Conservation (phyloP, 2,329 filamentous ascomycete species). For the Fusarium citri region DNA sequence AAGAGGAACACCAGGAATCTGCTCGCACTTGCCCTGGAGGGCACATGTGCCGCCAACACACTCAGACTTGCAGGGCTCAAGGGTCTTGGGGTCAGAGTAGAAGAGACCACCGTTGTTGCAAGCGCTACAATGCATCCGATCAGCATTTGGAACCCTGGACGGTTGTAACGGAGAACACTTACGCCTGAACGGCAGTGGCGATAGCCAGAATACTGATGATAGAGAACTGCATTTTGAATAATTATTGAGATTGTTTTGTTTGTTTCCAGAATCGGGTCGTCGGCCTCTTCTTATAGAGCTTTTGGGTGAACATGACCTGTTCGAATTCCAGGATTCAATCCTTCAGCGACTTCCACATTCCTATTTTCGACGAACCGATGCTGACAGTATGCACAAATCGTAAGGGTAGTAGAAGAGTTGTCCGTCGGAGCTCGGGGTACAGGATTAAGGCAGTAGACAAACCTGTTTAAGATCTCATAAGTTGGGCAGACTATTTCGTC, state of each 20-base stretch:
- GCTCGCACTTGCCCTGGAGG: background rate
- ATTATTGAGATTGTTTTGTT: background rate
- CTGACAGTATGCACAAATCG: background rate
- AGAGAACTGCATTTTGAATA: constrained; percentile 14
- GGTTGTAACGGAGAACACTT: background rate
- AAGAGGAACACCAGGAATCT: background rate
- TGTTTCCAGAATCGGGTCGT: background rate
- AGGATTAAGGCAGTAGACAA: fast-evolving
- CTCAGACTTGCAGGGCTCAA: constrained; percentile 19
- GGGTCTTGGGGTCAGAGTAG: constrained; percentile 25
- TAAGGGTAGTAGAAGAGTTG: background rate
- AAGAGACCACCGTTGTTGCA: constrained; percentile 9
- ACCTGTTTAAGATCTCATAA: fast-evolving
- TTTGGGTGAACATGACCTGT: background rate
- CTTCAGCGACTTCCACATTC: constrained; percentile 15
- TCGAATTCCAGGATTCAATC: constrained; percentile 7
- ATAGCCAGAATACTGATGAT: constrained; percentile 10
- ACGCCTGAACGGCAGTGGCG: constrained; percentile 10
- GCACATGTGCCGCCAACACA: constrained; percentile 17
- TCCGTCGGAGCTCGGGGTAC: too few relatives aligned
- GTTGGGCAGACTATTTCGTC: background rate
- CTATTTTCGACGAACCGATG: background rate
- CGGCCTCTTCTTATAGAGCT: background rate
- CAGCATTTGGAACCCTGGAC: too few relatives aligned
- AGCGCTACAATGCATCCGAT: too few relatives aligned